Percentiles rank a stretch among this genome's conserved stretches.
Conservation (phyloP, 1,284 basidiomycete species). For the Ceratobasidium sp. region DNA sequence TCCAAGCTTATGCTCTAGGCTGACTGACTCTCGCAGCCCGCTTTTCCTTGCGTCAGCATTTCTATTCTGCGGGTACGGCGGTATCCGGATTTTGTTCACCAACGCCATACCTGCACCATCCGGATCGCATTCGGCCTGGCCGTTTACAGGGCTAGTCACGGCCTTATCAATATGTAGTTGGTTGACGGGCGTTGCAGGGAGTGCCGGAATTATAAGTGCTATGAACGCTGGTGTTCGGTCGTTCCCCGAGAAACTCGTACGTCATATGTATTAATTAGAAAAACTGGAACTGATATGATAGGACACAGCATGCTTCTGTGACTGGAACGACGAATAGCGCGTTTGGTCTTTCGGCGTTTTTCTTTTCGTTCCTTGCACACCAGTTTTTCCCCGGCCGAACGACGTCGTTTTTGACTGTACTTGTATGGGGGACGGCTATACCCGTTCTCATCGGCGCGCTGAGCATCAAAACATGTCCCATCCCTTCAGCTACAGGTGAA, state of each 20-base stretch:
- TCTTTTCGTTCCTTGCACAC: slow-evolving; percentile 79
- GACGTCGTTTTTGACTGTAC: slow-evolving; percentile 74
- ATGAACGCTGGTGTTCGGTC: slow-evolving; percentile 61
- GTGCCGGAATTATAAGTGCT: slow-evolving; percentile 54
- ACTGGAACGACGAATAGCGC: slow-evolving; percentile 84
- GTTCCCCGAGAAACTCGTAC: slow-evolving; percentile 56
- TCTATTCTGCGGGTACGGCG: slow-evolving; percentile 74
- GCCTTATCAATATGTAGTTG: slow-evolving; percentile 29
- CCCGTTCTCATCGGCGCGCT: slow-evolving; percentile 79
- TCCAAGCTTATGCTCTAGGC: slow-evolving; percentile 57
- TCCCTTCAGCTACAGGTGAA: background rate
- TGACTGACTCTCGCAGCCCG: slow-evolving; percentile 51
- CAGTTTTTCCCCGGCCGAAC: slow-evolving; percentile 78
- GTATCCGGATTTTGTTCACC: slow-evolving; percentile 72
- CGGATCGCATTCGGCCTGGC: slow-evolving; percentile 22
- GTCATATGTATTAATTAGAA: background rate
- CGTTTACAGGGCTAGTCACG: slow-evolving; percentile 13
- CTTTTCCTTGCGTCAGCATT: slow-evolving; percentile 64
- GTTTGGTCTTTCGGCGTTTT: slow-evolving; percentile 87
- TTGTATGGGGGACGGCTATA: slow-evolving; percentile 77
- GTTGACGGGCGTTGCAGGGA: slow-evolving; percentile 42
- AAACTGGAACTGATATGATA: background rate
- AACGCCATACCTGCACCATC: slow-evolving; percentile 57
- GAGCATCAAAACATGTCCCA: slow-evolving; percentile 66
- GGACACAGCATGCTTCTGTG: slow-evolving; percentile 73